A percentile compares a stretch with the other conserved stretches of the same genome.
Evolutionary conservation across 2,329 filamentous ascomycete genomes (phyloP).

Genomic region (Colletotrichum sp.): DNA sequence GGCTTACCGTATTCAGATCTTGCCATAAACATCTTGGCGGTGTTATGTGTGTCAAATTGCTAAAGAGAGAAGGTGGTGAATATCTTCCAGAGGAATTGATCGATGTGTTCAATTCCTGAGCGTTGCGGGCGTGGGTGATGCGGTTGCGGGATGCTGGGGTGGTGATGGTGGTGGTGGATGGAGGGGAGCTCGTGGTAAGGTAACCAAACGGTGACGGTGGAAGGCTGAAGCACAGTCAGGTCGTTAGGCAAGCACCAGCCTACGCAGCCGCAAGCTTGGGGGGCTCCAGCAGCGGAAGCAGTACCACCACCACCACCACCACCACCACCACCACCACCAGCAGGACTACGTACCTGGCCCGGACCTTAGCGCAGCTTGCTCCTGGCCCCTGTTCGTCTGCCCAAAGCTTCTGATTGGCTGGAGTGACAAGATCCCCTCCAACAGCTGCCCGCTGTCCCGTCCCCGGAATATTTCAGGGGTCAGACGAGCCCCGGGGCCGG

Average conservation of each 20-base stretch:
- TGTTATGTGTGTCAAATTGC: constrained; percentile 31
- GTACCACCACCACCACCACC: background rate
- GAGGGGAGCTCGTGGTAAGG: constrained; percentile 18
- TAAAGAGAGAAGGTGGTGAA: background rate
- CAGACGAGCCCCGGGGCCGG: background rate
- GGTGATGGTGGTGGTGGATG: background rate
- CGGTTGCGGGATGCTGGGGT: background rate
- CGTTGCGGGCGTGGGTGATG: background rate
- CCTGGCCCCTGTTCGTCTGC: background rate
- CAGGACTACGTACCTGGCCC: background rate
- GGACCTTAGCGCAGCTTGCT: background rate
- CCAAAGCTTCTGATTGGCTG: constrained; percentile 9
- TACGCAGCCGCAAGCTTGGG: constrained; percentile 34
- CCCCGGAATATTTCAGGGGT: constrained; percentile 17
- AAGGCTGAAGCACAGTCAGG: constrained; percentile 6
- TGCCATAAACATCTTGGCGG: constrained; percentile 95
- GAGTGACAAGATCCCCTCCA: background rate
- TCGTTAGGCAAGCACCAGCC: constrained; percentile 42
- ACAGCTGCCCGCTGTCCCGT: background rate
- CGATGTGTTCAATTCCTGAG: background rate
- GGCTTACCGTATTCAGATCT: constrained; percentile 98
- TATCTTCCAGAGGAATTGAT: background rate
- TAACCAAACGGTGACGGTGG: constrained; percentile 17
- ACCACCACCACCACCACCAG: background rate
- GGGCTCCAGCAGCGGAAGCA: background rate